Evolutionary conservation across 1,284 basidiomycete genomes (phyloP).

Genomic region (Cryptococcus sp.): DNA sequence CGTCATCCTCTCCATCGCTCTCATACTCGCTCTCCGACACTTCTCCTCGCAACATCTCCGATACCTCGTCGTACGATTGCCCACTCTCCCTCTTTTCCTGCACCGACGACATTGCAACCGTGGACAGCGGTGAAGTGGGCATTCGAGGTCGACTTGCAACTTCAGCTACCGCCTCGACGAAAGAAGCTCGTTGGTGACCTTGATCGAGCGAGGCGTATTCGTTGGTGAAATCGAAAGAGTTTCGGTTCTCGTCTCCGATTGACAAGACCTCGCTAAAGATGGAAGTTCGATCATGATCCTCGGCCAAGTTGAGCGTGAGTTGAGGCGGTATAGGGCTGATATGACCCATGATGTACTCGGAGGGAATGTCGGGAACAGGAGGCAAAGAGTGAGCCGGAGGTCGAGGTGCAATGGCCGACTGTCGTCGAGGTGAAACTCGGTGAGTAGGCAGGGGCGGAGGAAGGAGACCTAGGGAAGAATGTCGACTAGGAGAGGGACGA

Average conservation of each 20-base stretch:
- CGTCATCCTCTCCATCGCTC: slow-evolving; percentile 2
- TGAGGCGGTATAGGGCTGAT: slow-evolving; percentile 2
- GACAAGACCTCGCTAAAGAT: slow-evolving; percentile 3
- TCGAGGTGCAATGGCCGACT: slow-evolving; percentile 1
- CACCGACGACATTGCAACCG: neutral
- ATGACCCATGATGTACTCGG: slow-evolving; percentile 1
- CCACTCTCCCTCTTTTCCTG: neutral
- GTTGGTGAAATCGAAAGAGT: slow-evolving; percentile 78
- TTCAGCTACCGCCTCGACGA: slow-evolving; percentile 55
- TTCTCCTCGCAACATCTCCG: neutral
- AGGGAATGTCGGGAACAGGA: slow-evolving; percentile 14
- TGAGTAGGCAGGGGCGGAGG: slow-evolving; percentile 15
- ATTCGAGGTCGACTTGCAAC: slow-evolving; percentile 10
- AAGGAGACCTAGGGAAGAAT: too few species aligned
- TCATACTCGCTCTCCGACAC: neutral
- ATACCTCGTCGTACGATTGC: neutral
- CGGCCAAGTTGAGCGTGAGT: slow-evolving; percentile 3
- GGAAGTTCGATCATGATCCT: slow-evolving; percentile 5
- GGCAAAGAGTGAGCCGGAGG: slow-evolving; percentile 13
- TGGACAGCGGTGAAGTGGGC: neutral
- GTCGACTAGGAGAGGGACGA: slow-evolving; percentile 5
- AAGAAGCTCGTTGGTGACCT: slow-evolving; percentile 62
- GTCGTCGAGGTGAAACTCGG: slow-evolving; percentile 15
- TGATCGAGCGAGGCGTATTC: slow-evolving; percentile 66
- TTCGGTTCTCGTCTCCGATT: slow-evolving; percentile 46